Conservation (phyloP, 2,329 filamentous ascomycete species). For the Magnaporthiopsis incrustans region DNA sequence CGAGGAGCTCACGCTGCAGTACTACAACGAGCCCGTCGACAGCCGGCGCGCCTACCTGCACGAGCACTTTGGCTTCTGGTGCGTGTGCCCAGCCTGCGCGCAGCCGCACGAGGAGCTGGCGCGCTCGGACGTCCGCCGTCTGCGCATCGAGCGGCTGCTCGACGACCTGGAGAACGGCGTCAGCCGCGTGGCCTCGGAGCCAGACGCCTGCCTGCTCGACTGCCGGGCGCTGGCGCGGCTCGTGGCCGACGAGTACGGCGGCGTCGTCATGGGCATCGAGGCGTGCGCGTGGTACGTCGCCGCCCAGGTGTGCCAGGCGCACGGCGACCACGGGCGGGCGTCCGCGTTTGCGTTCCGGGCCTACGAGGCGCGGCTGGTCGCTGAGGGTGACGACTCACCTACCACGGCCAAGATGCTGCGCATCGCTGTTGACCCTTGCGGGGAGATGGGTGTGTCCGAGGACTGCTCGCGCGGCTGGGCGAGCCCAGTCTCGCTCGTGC, state of each 20-base stretch:
- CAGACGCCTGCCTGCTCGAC: not conserved
- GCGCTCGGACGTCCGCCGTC: not conserved
- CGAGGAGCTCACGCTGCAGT: constrained; percentile 1
- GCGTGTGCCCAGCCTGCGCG: not conserved
- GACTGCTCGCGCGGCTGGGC: not conserved
- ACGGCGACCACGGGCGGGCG: not conserved
- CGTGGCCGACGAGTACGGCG: not conserved
- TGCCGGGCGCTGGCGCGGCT: not conserved
- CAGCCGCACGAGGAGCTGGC: not conserved
- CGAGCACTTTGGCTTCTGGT: not conserved
- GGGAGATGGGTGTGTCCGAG: not conserved
- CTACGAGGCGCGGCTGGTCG: not conserved
- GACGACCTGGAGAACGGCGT: not conserved
- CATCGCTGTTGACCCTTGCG: no score
- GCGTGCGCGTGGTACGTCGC: not conserved
- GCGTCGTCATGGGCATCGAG: not conserved
- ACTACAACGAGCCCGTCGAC: not conserved
- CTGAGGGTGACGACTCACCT: not conserved
- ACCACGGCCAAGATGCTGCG: not conserved
- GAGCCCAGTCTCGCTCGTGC: not conserved
- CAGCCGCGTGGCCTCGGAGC: not conserved
- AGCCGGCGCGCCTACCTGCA: not conserved
- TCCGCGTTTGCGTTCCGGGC: not conserved
- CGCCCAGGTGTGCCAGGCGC: not conserved
- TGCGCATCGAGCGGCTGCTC: not conserved